Conservation (phyloP, 2,329 filamentous ascomycete genomes). For the Hypoxylon sp. region DNA sequence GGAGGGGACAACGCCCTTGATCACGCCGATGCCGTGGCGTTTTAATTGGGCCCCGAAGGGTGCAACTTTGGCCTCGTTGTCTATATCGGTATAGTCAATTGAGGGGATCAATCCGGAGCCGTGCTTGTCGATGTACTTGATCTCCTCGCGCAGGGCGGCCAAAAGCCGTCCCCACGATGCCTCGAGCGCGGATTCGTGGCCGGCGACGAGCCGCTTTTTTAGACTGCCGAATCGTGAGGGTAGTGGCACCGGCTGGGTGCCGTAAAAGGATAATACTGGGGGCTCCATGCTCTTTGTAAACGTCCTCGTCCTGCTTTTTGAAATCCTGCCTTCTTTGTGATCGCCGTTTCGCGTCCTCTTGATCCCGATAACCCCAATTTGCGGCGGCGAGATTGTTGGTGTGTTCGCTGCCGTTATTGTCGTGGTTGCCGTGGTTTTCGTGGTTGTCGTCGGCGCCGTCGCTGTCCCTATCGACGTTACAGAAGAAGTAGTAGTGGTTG, state of each 20-base stretch:
- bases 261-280: conserved; percentile 70
- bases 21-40: conserved; percentile 75
- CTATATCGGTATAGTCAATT: conserved; percentile 68
- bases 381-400: conserved; percentile 26
- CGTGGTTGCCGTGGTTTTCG: conserved; percentile 26
- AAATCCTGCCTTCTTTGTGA: conserved; percentile 52
- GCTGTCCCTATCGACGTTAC: conserved; percentile 28
- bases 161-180: conserved; percentile 70
- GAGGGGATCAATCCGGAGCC: conserved; percentile 69
- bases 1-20: conserved; percentile 74
- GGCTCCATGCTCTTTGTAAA: conserved; percentile 61
- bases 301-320: conserved; percentile 52
- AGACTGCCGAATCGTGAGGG: conserved; percentile 71
- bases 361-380: conserved; percentile 46
- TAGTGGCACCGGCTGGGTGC: conserved; percentile 69
- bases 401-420: conserved; percentile 23
- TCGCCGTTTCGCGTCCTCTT: conserved; percentile 53
- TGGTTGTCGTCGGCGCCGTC: conserved; percentile 28
- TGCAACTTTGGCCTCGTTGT: conserved; percentile 63
- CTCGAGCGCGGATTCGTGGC: conserved; percentile 68
- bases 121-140: conserved; percentile 65
- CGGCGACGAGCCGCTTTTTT: conserved; percentile 68
- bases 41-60: conserved; percentile 70
- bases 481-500: conserved; percentile 31
- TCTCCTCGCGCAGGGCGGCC: conserved; percentile 65